phyloP scores from a whole-genome alignment of 78 protist species.

The Dictyostelium intermedium region DNA sequence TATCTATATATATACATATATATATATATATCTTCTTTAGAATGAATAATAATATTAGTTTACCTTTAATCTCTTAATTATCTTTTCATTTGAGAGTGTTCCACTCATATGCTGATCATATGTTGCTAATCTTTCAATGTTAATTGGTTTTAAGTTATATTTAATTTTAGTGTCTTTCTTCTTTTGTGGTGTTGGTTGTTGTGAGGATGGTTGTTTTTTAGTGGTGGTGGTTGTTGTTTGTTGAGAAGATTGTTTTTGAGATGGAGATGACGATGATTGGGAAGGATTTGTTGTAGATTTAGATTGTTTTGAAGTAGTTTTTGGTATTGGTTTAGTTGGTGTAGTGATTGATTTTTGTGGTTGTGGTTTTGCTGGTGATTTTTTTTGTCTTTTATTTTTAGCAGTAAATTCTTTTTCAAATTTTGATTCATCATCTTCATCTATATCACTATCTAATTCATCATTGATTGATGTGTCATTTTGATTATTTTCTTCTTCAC shows the following conservation, averaged over 20 bases:
- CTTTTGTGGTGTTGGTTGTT: neutral
- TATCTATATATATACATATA: too few relatives aligned
- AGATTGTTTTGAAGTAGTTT: neutral
- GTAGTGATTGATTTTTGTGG: neutral
- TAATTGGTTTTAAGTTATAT: neutral
- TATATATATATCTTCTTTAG: too few relatives aligned
- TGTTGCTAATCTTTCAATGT: slow-evolving; percentile 9
- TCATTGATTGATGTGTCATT: neutral
- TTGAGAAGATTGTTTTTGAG: neutral
- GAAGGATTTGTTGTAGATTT: neutral
- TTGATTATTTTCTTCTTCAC: neutral
- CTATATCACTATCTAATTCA: neutral
- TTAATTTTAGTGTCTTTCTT: neutral
- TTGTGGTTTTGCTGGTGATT: neutral
- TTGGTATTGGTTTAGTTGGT: neutral
- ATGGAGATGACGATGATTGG: neutral
- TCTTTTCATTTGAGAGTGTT: neutral
- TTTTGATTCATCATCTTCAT: slow-evolving; percentile 8
- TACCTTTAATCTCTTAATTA: slow-evolving; percentile 72
- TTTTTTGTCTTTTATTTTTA: slow-evolving; percentile 5
- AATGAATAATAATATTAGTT: neutral
- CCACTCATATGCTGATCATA: neutral
- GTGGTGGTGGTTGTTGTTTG: neutral
- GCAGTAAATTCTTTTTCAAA: neutral
- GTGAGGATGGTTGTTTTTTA: neutral